Base-by-base conservation (phyloP, 2,329 filamentous ascomycete species). In the Ophiocordyceps camponoti-floridani region DNA sequence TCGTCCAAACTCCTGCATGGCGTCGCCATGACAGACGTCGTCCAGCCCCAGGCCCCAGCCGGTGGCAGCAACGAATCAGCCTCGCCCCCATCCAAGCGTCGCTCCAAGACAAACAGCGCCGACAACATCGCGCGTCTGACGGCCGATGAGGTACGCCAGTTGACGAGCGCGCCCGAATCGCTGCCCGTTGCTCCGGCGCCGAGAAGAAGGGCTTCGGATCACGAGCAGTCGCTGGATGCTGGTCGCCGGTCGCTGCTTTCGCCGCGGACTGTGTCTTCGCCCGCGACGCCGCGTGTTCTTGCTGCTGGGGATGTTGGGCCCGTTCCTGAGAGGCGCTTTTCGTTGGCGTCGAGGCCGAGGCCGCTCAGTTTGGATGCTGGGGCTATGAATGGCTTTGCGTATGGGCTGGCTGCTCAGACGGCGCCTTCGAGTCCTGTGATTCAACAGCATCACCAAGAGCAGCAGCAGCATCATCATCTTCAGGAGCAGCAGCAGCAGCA, bases 141-240 rank as follows among this genome's bases (percentile, higher is more conserved):
- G 0, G 71, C 71, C 8, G 69, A 65, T 35, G 72, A 77, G 52
- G 76, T 79, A 54, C 69, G 75, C 44, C 69, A 74, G 47, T 58
- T 80, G 47, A 69, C 72, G 13, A 68, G 66, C 27, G 66, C 70
- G 1, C 73, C 73, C 6, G 72, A 75, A 27, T 78, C 75, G 1
- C 59, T 80, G 2, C 75, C 76, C 12, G 57, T 79, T 1, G 69
- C 70, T 1, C 57, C 60, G 49, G 57, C 62, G 52, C 56, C 56
- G 40, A 49, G 50, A 18, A 35, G 11, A 2, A 53, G 51, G 42
- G 53, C 55, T 14, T 49, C 49, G 40, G 48, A 50, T 16, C 44
- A 51, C 4, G 57, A 59, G 16, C 55, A 55, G 45, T 53, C 54
- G 11, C 58, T 63, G 40, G 52, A 54, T 27, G 53, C 57, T 19